phyloP scores from a whole-genome alignment of 352 stramenopile genomes.

The Aphanomyces stellatus region DNA sequence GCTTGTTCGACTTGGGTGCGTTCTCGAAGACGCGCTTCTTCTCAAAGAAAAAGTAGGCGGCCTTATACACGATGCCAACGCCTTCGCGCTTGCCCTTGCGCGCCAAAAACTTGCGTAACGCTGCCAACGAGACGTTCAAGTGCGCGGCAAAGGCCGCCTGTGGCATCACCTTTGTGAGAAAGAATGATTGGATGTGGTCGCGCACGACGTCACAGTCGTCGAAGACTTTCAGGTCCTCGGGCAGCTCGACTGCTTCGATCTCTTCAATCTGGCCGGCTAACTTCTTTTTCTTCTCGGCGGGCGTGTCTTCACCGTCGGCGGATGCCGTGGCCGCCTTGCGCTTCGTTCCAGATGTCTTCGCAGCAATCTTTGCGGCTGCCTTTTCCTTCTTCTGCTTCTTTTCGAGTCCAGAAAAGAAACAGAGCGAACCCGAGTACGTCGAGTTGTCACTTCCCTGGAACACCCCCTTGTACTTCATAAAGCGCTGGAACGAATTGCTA shows the following conservation, averaged over 20 bases:
- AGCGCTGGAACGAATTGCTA: conserved; percentile 39
- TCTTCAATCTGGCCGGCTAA: conserved; percentile 29
- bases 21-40: conserved; percentile 37
- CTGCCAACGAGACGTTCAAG: conserved; percentile 40
- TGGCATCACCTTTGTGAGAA: conserved; percentile 31
- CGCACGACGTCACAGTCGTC: conserved; percentile 50
- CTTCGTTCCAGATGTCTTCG: not conserved
- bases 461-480: conserved; percentile 44
- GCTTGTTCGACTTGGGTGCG: conserved; percentile 37
- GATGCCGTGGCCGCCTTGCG: not conserved
- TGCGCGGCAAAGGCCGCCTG: conserved; percentile 32
- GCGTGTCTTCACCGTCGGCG: conserved; percentile 18
- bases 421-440: conserved; percentile 29
- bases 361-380: not conserved
- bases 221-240: conserved; percentile 36
- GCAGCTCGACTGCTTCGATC: conserved; percentile 30
- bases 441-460: conserved; percentile 33
- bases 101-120: conserved; percentile 38
- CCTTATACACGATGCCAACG: conserved; percentile 36
- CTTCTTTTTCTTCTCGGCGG: conserved; percentile 24
- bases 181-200: conserved; percentile 36
- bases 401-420: conserved; percentile 38
- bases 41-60: conserved; percentile 49
- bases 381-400: conserved; percentile 24
- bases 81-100: conserved; percentile 40